Evolutionary conservation across 176 grass and related monocot species (phyloP).

Genomic region (Canna indica): DNA sequence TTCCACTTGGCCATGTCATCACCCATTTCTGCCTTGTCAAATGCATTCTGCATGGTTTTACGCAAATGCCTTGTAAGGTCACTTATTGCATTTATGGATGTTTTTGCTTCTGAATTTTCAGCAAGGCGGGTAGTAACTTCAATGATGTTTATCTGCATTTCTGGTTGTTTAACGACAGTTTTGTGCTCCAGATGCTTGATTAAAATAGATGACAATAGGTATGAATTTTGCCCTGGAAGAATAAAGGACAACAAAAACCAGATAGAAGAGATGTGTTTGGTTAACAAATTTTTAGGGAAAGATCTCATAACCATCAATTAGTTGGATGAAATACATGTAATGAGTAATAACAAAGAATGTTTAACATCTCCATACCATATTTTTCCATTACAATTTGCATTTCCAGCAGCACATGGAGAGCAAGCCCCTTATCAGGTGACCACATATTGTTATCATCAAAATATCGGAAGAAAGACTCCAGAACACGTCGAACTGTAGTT

Average conservation of each 20-base stretch:
- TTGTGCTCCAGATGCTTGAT: constrained; percentile 93
- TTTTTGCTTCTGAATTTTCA: constrained; percentile 62
- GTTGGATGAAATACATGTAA: neutral
- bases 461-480: constrained; percentile 91
- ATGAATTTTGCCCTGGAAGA: constrained; percentile 70
- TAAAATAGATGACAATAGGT: constrained; percentile 77
- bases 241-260: neutral
- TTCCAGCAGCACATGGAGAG: constrained; percentile 69
- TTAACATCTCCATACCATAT: constrained; percentile 43
- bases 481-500: constrained; percentile 73
- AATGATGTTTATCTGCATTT: constrained; percentile 70
- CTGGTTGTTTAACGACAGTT: constrained; percentile 62
- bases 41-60: constrained; percentile 65
- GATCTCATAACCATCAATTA: neutral
- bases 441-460: constrained; percentile 79
- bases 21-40: constrained; percentile 19
- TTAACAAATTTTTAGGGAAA: neutral
- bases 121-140: constrained; percentile 65
- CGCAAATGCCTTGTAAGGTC: constrained; percentile 75
- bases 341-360: neutral
- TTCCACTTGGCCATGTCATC: constrained; percentile 48
- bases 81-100: constrained; percentile 67
- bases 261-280: neutral
- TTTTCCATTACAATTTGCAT: constrained; percentile 88
- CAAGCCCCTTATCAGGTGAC: constrained; percentile 71